Evolutionary conservation across 1,284 basidiomycete genomes (phyloP).

Genomic region (Gomphus bonarii): DNA sequence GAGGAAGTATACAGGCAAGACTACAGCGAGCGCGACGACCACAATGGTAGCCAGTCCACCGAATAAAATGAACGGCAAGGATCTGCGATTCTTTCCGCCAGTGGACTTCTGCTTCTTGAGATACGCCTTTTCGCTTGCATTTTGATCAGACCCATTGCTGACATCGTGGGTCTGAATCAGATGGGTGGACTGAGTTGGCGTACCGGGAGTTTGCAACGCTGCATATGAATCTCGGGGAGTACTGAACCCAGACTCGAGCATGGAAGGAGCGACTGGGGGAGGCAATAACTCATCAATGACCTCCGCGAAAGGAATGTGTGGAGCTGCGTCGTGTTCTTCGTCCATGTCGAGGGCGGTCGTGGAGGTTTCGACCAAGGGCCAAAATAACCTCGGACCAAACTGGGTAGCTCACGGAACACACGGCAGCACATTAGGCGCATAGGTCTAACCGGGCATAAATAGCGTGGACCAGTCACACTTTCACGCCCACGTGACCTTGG

Average conservation of each 20-base stretch:
- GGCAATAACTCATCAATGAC: background rate
- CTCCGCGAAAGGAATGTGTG: background rate
- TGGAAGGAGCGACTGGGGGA: slow-evolving; percentile 1
- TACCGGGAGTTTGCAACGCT: background rate
- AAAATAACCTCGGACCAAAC: background rate
- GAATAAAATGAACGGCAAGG: background rate
- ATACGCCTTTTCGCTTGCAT: background rate
- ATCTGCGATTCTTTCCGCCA: background rate
- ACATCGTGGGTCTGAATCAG: background rate
- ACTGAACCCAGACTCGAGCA: slow-evolving; percentile 1
- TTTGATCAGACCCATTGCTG: background rate
- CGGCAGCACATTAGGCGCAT: slow-evolving; percentile 31
- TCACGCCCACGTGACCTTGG: background rate
- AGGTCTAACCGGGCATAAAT: slow-evolving; percentile 26
- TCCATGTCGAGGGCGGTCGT: background rate
- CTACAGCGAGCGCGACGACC: slow-evolving; percentile 36
- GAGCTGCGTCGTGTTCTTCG: background rate
- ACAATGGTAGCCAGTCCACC: slow-evolving; percentile 20
- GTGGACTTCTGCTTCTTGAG: background rate
- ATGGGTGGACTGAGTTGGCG: background rate
- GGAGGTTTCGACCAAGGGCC: background rate
- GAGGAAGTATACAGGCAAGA: slow-evolving; percentile 46
- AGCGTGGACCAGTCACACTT: slow-evolving; percentile 15
- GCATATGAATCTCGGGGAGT: slow-evolving; percentile 1
- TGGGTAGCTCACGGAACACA: background rate